These are phyloP conservation scores for Biscogniauxia sp. DNA, from an alignment of 2,329 filamentous ascomycete species.

Conservation along the genomic window DNA sequence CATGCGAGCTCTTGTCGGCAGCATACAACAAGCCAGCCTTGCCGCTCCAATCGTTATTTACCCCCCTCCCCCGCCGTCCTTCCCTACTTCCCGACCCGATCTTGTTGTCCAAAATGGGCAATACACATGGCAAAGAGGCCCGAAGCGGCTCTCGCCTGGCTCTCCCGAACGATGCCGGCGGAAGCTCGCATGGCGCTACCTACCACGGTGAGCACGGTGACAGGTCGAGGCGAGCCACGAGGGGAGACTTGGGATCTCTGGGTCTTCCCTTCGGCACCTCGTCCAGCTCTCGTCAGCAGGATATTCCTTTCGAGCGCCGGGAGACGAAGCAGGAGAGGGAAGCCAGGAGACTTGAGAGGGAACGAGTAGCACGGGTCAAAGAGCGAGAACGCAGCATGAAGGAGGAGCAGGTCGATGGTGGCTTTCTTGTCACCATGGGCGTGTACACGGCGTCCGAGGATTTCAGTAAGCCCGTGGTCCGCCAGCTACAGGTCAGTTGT, in stretches of 20 bases:
- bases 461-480: conserved; percentile 83
- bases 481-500: conserved; percentile 79
- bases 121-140: conserved; percentile 27
- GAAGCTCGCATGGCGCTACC: conserved; percentile 19
- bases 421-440: conserved; percentile 89
- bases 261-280: conserved; percentile 38
- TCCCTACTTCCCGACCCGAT: background rate
- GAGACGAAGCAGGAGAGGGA: conserved; percentile 93
- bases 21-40: background rate
- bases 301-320: conserved; percentile 60
- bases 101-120: conserved; percentile 21
- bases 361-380: conserved; percentile 70
- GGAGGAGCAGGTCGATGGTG: conserved; percentile 92
- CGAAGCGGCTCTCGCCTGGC: conserved; percentile 19
- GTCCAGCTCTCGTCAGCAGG: conserved; percentile 37
- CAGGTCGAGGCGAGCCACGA: conserved; percentile 34
- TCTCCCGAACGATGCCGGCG: conserved; percentile 18
- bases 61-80: background rate
- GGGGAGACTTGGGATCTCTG: conserved; percentile 48
- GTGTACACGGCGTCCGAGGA: conserved; percentile 92
- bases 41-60: background rate
- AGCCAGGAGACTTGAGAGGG: conserved; percentile 78
- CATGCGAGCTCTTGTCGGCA: background rate
- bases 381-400: conserved; percentile 88
- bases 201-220: conserved; percentile 23